Percentiles rank a stretch among this genome's conserved stretches.
These are phyloP conservation scores for Naganishia liquefaciens DNA, from an alignment of 1,284 basidiomycete genomes.

Conservation along the genomic window DNA sequence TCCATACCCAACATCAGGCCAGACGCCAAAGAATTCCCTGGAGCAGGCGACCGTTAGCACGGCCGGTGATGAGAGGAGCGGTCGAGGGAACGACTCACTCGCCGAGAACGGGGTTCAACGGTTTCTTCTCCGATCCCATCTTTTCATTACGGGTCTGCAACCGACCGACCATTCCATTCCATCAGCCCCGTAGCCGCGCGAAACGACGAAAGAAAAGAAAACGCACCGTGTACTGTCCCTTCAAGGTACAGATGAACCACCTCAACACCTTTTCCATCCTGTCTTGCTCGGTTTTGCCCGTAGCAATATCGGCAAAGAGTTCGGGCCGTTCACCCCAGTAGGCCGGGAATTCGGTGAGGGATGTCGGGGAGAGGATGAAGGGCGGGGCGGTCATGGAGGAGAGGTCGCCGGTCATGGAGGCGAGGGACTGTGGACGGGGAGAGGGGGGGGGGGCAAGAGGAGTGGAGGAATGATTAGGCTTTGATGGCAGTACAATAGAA, in stretches of 20 bases:
- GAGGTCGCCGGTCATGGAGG: conserved; percentile 85
- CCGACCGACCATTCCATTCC: not conserved
- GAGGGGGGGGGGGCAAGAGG: not conserved
- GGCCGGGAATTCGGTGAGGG: conserved; percentile 74
- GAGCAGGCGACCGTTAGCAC: conserved; percentile 8
- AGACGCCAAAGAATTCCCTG: conserved; percentile 85
- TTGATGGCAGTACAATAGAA: not conserved
- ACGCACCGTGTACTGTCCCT: conserved; percentile 81
- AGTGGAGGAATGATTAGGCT: not conserved
- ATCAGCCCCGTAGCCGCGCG: not conserved
- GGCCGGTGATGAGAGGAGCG: not conserved
- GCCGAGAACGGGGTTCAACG: conserved; percentile 92
- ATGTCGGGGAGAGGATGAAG: conserved; percentile 79
- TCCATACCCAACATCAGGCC: conserved; percentile 80
- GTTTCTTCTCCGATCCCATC: conserved; percentile 97
- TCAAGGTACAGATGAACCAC: conserved; percentile 93
- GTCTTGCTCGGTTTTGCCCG: conserved; percentile 69
- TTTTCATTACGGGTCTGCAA: conserved; percentile 75
- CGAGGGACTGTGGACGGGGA: conserved; percentile 59
- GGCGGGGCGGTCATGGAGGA: conserved; percentile 89
- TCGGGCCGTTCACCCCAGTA: conserved; percentile 92
- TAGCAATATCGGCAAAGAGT: conserved; percentile 77
- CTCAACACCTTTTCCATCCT: conserved; percentile 73
- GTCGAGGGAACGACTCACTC: conserved; percentile 62
- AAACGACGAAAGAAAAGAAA: not conserved